Conservation (phyloP, 352 stramenopile genomes). For the Bremia lactucae region DNA sequence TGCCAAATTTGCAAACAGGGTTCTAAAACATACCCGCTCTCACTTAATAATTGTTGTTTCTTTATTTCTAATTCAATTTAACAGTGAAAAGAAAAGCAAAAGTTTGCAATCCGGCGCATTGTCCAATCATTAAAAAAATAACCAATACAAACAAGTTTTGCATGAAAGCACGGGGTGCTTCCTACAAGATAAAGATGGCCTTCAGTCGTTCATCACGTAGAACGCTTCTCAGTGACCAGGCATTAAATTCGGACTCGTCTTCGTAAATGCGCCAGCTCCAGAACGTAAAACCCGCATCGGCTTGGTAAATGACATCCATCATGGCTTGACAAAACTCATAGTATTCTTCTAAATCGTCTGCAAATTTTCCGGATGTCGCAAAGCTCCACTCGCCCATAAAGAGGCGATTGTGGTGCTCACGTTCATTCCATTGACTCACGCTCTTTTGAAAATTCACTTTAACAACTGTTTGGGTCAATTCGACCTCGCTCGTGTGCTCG, state of each 20-base stretch:
- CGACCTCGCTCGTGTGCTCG: slow-evolving; percentile 35
- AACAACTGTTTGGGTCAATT: slow-evolving; percentile 38
- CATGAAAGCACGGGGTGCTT: too few relatives aligned
- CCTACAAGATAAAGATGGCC: too few relatives aligned
- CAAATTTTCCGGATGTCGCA: slow-evolving; percentile 49
- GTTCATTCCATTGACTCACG: slow-evolving; percentile 30
- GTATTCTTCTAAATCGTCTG: slow-evolving; percentile 26
- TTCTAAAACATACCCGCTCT: too few relatives aligned
- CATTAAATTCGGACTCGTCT: slow-evolving; percentile 45
- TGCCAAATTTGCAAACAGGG: too few relatives aligned
- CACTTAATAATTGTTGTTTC: too few relatives aligned
- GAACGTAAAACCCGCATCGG: slow-evolving; percentile 55
- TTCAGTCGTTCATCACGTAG: too few relatives aligned
- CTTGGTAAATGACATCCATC: slow-evolving; percentile 41
- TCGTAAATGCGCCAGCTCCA: slow-evolving; percentile 66
- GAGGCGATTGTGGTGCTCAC: slow-evolving; percentile 27
- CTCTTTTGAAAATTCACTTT: slow-evolving; percentile 30
- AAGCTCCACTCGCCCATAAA: slow-evolving; percentile 62
- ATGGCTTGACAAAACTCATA: slow-evolving; percentile 39
- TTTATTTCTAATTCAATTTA: too few relatives aligned
- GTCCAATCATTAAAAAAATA: too few relatives aligned
- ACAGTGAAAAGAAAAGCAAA: too few relatives aligned
- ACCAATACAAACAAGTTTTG: too few relatives aligned
- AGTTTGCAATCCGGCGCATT: too few relatives aligned
- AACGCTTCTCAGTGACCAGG: slow-evolving; percentile 53